These are phyloP conservation scores for Plenodomus biglobosus DNA, from an alignment of 2,329 filamentous ascomycete species.

Conservation along the genomic window DNA sequence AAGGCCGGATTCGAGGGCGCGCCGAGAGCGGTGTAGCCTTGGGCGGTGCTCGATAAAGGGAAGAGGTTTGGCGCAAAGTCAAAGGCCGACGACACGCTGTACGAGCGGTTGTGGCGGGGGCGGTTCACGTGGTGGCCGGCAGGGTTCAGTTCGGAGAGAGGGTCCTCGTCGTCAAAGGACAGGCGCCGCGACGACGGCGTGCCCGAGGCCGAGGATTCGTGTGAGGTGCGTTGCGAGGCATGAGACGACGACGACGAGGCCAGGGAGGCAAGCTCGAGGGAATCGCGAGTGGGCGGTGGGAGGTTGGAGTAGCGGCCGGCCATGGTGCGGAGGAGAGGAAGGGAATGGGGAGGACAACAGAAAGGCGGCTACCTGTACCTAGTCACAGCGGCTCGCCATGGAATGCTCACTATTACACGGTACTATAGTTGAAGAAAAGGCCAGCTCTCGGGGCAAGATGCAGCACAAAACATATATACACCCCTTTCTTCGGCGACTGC, in stretches of 20 bases:
- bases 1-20: conserved; percentile 64
- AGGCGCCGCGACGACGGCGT: conserved; percentile 89
- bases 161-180: conserved; percentile 85
- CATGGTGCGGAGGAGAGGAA: conserved; percentile 30
- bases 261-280: conserved; percentile 91
- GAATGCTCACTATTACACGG: conserved; percentile 5
- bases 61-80: conserved; percentile 94
- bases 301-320: conserved; percentile 43
- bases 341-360: not conserved
- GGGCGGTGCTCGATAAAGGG: conserved; percentile 81
- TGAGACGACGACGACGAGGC: conserved; percentile 82
- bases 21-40: conserved; percentile 79
- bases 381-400: conserved; percentile 29
- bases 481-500: conserved; percentile 11
- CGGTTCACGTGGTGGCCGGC: conserved; percentile 49
- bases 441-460: conserved; percentile 12
- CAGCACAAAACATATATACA: conserved; percentile 6
- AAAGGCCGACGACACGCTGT: conserved; percentile 90
- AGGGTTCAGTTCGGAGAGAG: conserved; percentile 61
- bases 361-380: conserved; percentile 19
- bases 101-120: conserved; percentile 65
- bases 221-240: conserved; percentile 65
- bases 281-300: conserved; percentile 68
- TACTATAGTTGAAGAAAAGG: not conserved
- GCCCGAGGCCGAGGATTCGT: conserved; percentile 75